phyloP scores from a whole-genome alignment of 345 rosid species.

The Salix suchowensis region DNA sequence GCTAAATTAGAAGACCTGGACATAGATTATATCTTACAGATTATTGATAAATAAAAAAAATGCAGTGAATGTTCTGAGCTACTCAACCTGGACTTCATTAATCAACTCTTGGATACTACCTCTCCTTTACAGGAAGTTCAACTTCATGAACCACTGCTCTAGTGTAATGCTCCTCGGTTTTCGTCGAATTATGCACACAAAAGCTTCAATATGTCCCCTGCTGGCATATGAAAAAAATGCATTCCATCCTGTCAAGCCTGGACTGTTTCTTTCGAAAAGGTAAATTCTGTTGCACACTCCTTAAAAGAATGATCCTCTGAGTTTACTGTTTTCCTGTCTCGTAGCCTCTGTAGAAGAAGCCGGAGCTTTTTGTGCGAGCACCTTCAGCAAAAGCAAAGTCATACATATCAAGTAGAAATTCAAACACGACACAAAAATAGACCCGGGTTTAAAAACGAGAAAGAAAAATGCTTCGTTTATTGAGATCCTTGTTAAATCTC shows the following conservation, averaged over 20 bases:
- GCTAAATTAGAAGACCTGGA: not conserved
- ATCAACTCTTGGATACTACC: not conserved
- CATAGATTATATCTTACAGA: conserved; percentile 14
- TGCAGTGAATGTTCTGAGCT: conserved; percentile 14
- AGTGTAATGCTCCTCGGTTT: not conserved
- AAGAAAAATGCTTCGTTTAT: not conserved
- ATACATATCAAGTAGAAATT: not conserved
- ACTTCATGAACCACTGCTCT: not conserved
- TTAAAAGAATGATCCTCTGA: not conserved
- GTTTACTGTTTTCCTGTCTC: not conserved
- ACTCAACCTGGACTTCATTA: conserved; percentile 6
- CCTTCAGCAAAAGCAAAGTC: conserved; percentile 2
- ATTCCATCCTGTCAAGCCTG: not conserved
- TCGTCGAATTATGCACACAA: not conserved
- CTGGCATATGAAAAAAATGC: not conserved
- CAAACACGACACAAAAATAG: not conserved
- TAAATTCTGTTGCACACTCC: conserved; percentile 1
- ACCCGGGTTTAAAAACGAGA: not conserved
- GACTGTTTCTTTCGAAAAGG: not conserved
- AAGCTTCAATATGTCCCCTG: not conserved
- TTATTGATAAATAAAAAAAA: conserved; percentile 25
- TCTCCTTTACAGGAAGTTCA: conserved; percentile 10
- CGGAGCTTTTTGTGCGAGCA: not conserved
- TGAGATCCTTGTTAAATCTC: not conserved
- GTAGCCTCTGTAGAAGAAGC: not conserved